Evolutionary conservation across 2,329 filamentous ascomycete genomes (phyloP).

Genomic region (Fusarium brevicatenulatum): DNA sequence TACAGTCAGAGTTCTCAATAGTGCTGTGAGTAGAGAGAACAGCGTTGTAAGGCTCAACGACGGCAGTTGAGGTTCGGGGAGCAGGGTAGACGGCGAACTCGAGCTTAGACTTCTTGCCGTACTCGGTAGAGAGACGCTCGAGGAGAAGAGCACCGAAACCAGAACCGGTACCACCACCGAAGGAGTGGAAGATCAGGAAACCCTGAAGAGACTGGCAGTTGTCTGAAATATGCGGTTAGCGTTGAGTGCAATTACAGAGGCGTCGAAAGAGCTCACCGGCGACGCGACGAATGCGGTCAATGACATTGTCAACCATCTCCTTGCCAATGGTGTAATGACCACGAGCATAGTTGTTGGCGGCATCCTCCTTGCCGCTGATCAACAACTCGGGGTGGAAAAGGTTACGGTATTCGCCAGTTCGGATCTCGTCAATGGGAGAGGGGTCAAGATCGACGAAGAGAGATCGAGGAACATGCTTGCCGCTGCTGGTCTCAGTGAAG

Average conservation of each 20-base stretch:
- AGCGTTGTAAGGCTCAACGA: conserved; percentile 80
- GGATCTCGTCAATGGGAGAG: conserved; percentile 79
- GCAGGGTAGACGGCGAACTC: conserved; percentile 79
- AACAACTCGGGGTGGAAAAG: conserved; percentile 78
- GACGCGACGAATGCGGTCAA: conserved; percentile 76
- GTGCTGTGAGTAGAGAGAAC: conserved; percentile 79
- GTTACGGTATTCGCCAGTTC: conserved; percentile 73
- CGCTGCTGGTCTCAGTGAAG: conserved; percentile 76
- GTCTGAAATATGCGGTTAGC: conserved; percentile 56
- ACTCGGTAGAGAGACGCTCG: conserved; percentile 78
- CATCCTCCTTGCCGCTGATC: conserved; percentile 80
- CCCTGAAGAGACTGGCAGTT: conserved; percentile 79
- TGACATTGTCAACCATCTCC: conserved; percentile 77
- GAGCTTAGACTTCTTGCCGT: conserved; percentile 81
- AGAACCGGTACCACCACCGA: conserved; percentile 77
- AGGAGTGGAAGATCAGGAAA: conserved; percentile 80
- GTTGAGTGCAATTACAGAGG: background rate
- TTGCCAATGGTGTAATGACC: conserved; percentile 82
- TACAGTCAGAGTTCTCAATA: conserved; percentile 81
- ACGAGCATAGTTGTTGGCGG: conserved; percentile 81
- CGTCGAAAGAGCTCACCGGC: conserved; percentile 61
- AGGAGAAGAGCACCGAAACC: conserved; percentile 78
- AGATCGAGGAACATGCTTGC: conserved; percentile 78
- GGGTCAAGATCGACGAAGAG: conserved; percentile 79
- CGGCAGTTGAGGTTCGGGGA: conserved; percentile 74